Evolutionary conservation across 192 early-diverging fungal species (phyloP).

Genomic region (Podochytrium sp.): DNA sequence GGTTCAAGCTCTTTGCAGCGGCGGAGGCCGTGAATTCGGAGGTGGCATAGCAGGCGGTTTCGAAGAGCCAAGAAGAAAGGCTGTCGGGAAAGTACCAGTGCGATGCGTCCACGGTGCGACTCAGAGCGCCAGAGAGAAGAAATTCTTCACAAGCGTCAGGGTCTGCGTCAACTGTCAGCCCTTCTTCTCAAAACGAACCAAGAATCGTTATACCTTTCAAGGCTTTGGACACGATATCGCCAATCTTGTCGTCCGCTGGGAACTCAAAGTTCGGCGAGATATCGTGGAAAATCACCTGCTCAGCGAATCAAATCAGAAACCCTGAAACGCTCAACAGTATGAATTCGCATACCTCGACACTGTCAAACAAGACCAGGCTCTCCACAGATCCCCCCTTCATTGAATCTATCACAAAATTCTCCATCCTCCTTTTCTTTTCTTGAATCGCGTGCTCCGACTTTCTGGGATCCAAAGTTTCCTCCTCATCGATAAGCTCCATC

Average conservation of each 20-base stretch:
- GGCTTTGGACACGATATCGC: not conserved
- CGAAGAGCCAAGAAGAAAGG: constrained; percentile 12
- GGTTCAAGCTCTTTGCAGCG: constrained; percentile 12
- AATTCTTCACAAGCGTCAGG: constrained; percentile 3
- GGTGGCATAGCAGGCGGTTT: constrained; percentile 19
- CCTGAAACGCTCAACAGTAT: not conserved
- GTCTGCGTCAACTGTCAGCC: not conserved
- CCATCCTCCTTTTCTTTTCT: constrained; percentile 10
- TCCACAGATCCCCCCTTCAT: constrained; percentile 15
- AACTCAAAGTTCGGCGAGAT: not conserved
- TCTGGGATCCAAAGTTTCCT: not conserved
- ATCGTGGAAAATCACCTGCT: not conserved
- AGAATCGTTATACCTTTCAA: not conserved
- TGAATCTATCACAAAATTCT: constrained; percentile 9
- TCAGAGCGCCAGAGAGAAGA: not conserved
- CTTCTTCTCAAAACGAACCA: not conserved
- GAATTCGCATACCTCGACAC: not conserved
- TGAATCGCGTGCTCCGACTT: not conserved
- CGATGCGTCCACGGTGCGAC: not conserved
- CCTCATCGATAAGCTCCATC: not conserved
- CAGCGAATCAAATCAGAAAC: not conserved
- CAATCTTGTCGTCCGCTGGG: not conserved
- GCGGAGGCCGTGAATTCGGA: constrained; percentile 7
- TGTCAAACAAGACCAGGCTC: constrained; percentile 6
- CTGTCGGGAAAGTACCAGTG: constrained; percentile 16